phyloP scores from a whole-genome alignment of 768 basidiomycete genomes.

The Strobilomyces dryophilus region DNA sequence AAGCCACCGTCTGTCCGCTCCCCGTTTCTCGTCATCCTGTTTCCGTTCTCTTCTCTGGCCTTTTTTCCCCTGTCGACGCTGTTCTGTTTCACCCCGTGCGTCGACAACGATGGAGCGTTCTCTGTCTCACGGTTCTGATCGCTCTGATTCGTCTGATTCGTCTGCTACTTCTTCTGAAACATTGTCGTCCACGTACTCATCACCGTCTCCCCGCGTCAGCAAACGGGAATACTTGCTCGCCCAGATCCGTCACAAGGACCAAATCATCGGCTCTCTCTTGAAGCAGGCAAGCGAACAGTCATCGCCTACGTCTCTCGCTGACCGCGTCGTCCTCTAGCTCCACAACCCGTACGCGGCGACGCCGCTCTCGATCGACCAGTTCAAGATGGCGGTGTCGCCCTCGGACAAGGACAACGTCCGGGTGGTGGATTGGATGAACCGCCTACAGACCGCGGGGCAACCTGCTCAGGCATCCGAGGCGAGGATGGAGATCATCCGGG shows the following conservation, averaged over 20 bases:
- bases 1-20: slow-evolving; percentile 1
- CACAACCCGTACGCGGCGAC: slow-evolving; percentile 81
- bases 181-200: slow-evolving; percentile 32
- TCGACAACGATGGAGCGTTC: slow-evolving; percentile 14
- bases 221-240: slow-evolving; percentile 85
- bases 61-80: not conserved
- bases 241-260: slow-evolving; percentile 84
- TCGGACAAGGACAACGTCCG: slow-evolving; percentile 66
- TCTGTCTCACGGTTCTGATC: slow-evolving; percentile 13
- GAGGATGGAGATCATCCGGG: slow-evolving; percentile 26
- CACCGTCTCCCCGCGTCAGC: slow-evolving; percentile 39
- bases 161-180: slow-evolving; percentile 35
- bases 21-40: not conserved
- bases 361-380: slow-evolving; percentile 74
- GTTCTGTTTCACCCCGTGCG: not conserved
- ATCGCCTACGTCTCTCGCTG: not conserved
- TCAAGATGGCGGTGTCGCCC: slow-evolving; percentile 72
- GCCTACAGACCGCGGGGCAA: slow-evolving; percentile 56
- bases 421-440: slow-evolving; percentile 74
- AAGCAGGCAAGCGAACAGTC: slow-evolving; percentile 55
- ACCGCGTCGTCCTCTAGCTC: slow-evolving; percentile 26
- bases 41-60: not conserved
- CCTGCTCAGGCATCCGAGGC: slow-evolving; percentile 37
- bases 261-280: slow-evolving; percentile 78
- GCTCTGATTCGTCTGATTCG: slow-evolving; percentile 26